These are phyloP conservation scores for Lactifluus volemus DNA, from an alignment of 768 basidiomycete genomes.

Conservation along the genomic window DNA sequence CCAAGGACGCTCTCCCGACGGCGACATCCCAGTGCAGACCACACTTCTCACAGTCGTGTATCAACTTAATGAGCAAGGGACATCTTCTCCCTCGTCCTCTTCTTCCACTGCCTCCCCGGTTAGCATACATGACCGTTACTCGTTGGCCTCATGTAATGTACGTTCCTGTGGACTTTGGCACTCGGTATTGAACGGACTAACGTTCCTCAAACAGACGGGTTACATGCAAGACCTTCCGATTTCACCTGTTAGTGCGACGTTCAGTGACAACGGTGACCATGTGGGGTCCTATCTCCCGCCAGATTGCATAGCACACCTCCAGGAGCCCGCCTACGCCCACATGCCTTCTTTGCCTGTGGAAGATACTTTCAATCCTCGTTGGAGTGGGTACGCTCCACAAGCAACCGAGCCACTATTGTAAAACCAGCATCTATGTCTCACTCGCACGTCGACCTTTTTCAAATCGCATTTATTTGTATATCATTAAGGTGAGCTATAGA, in stretches of 20 bases:
- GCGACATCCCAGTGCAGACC: slow-evolving; percentile 5
- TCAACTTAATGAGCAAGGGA: slow-evolving; percentile 20
- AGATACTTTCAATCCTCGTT: slow-evolving; percentile 15
- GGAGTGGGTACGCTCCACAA: slow-evolving; percentile 13
- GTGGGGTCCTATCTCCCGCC: slow-evolving; percentile 10
- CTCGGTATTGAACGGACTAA: background rate
- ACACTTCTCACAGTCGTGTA: slow-evolving; percentile 24
- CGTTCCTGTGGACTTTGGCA: background rate
- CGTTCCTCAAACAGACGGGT: slow-evolving; percentile 8
- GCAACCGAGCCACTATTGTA: slow-evolving; percentile 9
- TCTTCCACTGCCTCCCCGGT: slow-evolving; percentile 16
- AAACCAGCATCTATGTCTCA: background rate
- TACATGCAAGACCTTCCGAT: slow-evolving; percentile 21
- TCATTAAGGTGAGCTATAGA: slow-evolving; percentile 15
- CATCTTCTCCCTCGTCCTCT: slow-evolving; percentile 10
- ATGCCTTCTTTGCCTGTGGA: slow-evolving; percentile 10
- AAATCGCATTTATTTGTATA: slow-evolving; percentile 19
- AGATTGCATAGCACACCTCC: slow-evolving; percentile 2
- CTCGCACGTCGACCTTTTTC: slow-evolving; percentile 1
- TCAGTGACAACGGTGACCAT: slow-evolving; percentile 17
- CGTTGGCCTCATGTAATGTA: slow-evolving; percentile 16
- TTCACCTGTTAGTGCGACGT: slow-evolving; percentile 21
- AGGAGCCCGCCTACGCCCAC: slow-evolving; percentile 8
- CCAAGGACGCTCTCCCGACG: slow-evolving; percentile 7
- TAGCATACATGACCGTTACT: slow-evolving; percentile 13